Conservation (phyloP, 345 rosid species). For the Aegle marmelos region DNA sequence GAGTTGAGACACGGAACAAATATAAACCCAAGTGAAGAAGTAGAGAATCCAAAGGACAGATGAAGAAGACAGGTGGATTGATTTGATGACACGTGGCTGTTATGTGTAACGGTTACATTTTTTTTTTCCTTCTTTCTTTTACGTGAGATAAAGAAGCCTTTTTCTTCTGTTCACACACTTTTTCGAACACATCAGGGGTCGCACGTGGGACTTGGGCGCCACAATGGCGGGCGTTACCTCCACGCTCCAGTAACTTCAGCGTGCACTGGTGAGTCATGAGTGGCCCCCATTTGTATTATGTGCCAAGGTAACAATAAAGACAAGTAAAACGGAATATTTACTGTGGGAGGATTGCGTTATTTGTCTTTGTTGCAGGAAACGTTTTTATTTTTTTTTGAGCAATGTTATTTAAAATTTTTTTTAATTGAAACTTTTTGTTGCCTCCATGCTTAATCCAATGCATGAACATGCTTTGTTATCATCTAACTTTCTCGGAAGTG, state of each 20-base stretch:
- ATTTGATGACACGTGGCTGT: conserved; percentile 48
- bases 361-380: not conserved
- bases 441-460: not conserved
- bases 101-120: conserved; percentile 32
- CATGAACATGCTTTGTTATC: not conserved
- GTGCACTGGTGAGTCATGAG: not conserved
- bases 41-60: conserved; percentile 33
- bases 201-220: conserved; percentile 5
- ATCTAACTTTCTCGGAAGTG: not conserved
- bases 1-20: conserved; percentile 20
- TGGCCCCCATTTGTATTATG: not conserved
- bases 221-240: not conserved
- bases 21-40: conserved; percentile 6
- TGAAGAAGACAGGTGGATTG: conserved; percentile 58
- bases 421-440: not conserved
- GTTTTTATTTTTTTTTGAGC: not conserved
- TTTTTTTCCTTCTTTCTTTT: conserved; percentile 11
- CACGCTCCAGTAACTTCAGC: not conserved
- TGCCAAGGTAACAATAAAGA: not conserved
- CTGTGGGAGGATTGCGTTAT: not conserved
- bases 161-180: not conserved
- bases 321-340: not conserved
- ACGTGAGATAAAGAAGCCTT: not conserved
- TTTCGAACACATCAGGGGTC: not conserved
- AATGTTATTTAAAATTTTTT: too few species aligned